Evolutionary conservation across 306 rosid genomes (phyloP).

Genomic region (Vicia sativa): DNA sequence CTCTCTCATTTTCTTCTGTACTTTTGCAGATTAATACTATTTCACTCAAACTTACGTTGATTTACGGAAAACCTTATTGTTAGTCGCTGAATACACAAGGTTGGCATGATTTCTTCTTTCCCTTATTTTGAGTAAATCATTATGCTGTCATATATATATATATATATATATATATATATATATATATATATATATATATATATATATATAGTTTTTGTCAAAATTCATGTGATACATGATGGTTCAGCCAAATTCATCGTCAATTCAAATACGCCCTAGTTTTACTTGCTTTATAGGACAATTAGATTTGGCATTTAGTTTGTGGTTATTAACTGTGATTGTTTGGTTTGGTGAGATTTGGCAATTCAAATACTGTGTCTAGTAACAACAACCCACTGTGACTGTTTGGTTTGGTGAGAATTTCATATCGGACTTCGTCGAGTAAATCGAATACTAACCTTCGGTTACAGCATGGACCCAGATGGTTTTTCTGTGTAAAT

Average conservation of each 20-base stretch:
- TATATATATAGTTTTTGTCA: not conserved
- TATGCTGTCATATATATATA: no score
- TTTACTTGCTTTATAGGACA: not conserved
- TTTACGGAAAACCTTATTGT: no score
- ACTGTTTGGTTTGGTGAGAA: slow-evolving; percentile 41
- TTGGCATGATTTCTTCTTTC: no score
- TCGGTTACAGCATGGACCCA: slow-evolving; percentile 53
- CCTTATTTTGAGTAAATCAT: no score
- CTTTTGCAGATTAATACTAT: no score
- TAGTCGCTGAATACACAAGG: no score
- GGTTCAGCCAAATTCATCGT: not conserved
- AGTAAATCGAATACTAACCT: slow-evolving; percentile 64
- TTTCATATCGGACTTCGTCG: slow-evolving; percentile 62
- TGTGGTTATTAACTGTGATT: not conserved
- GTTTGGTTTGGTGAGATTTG: no score
- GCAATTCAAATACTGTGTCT: slow-evolving; percentile 54
- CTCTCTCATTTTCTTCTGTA: no score
- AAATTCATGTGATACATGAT: no score
- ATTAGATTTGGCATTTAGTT: not conserved
- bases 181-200: no score
- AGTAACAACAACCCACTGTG: slow-evolving; percentile 18
- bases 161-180: no score
- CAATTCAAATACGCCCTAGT: not conserved
- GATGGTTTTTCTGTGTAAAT: slow-evolving; percentile 18
- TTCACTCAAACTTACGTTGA: no score